These are phyloP conservation scores for Emmonsiellopsis sp. DNA, from an alignment of 2,329 filamentous ascomycete species.

Conservation along the genomic window DNA sequence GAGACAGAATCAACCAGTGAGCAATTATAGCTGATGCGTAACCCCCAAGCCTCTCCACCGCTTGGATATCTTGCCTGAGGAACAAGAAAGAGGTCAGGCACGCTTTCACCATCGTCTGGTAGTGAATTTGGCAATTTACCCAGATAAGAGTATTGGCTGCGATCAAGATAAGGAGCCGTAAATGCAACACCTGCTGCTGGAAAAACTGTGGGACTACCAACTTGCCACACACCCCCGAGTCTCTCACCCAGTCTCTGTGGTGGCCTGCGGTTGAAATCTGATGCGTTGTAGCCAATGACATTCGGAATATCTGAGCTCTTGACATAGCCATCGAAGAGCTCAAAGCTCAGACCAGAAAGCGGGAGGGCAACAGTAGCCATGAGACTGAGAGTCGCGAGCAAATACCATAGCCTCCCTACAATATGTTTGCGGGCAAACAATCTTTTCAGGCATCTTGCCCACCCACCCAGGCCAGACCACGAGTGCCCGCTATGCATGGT, in stretches of 20 bases:
- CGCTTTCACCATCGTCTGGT: not conserved
- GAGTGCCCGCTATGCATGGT: not conserved
- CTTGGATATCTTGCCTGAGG: conserved; percentile 4
- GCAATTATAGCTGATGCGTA: conserved; percentile 4
- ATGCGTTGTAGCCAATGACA: conserved; percentile 2
- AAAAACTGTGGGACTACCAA: not conserved
- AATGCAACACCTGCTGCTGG: conserved; percentile 8
- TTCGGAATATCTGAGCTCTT: conserved; percentile 2
- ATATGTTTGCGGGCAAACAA: not conserved
- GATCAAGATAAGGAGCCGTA: conserved; percentile 7
- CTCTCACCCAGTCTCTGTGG: not conserved
- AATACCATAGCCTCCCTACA: not conserved
- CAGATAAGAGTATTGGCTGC: not conserved
- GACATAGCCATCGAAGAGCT: conserved; percentile 10
- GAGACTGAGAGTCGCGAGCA: not conserved
- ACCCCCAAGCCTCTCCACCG: conserved; percentile 1
- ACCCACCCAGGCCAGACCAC: not conserved
- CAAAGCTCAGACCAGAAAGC: conserved; percentile 8
- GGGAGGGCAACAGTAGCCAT: conserved; percentile 1
- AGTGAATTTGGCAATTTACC: conserved; percentile 4
- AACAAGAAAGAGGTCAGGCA: conserved; percentile 6
- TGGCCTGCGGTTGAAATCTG: not conserved
- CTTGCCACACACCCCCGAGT: not conserved
- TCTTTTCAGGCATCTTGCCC: not conserved
- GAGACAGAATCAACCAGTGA: not conserved